phyloP scores from a whole-genome alignment of 805 yeast species.

The Vanderwaltozyma verrucispora region DNA sequence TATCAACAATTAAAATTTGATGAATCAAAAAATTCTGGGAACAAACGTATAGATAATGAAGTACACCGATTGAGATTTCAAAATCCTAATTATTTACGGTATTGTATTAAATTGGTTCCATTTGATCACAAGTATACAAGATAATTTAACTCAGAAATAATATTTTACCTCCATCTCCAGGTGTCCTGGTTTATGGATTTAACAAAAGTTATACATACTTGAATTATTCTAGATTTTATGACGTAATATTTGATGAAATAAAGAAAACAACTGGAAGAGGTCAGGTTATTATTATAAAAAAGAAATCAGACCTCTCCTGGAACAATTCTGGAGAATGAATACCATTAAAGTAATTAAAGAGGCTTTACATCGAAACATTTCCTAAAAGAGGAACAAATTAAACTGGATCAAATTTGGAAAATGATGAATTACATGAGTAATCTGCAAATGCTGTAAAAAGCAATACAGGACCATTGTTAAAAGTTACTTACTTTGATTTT shows the following conservation, averaged over 20 bases:
- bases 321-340: slow-evolving; percentile 62
- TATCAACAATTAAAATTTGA: no score
- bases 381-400: not conserved
- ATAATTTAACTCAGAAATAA: slow-evolving; percentile 42
- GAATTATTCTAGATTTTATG: slow-evolving; percentile 66
- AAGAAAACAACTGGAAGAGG: slow-evolving; percentile 54
- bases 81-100: slow-evolving; percentile 11
- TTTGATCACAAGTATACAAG: slow-evolving; percentile 31
- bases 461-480: slow-evolving; percentile 58
- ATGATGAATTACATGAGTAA: no score
- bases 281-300: slow-evolving; percentile 26
- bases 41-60: not conserved
- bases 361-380: slow-evolving; percentile 4
- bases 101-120: slow-evolving; percentile 65
- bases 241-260: slow-evolving; percentile 56
- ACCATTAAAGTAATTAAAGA: slow-evolving; percentile 29
- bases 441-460: no score
- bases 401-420: no score
- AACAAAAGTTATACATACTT: slow-evolving; percentile 75
- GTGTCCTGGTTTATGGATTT: slow-evolving; percentile 81
- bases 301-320: slow-evolving; percentile 67
- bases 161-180: slow-evolving; percentile 78
- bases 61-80: no score
- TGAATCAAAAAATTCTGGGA: not conserved
- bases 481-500: slow-evolving; percentile 72